phyloP scores from a whole-genome alignment of 1,284 basidiomycete species.

The Apiotrichum domesticum region DNA sequence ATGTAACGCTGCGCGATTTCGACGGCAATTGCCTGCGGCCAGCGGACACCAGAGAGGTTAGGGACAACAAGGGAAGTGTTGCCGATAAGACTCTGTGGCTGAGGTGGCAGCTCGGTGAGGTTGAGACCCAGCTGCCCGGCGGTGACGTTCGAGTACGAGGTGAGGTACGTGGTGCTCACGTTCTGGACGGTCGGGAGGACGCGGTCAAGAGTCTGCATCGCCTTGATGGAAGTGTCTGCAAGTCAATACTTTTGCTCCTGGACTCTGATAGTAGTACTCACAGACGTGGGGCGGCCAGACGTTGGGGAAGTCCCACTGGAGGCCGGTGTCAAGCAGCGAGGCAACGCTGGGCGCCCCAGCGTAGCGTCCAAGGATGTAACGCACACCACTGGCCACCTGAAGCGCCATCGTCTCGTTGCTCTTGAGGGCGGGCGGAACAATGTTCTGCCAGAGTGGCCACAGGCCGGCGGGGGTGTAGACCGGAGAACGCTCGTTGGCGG shows the following conservation, averaged over 20 bases:
- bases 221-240: conserved; percentile 64
- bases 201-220: conserved; percentile 54
- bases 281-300: conserved; percentile 69
- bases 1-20: conserved; percentile 63
- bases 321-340: conserved; percentile 67
- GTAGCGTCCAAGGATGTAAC: conserved; percentile 72
- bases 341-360: conserved; percentile 65
- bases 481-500: conserved; percentile 57
- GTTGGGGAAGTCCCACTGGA: conserved; percentile 62
- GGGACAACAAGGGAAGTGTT: conserved; percentile 51
- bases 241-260: no score
- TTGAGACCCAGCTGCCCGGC: conserved; percentile 64
- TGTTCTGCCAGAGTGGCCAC: conserved; percentile 81
- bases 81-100: conserved; percentile 52
- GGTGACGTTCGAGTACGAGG: conserved; percentile 53
- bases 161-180: conserved; percentile 7
- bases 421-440: conserved; percentile 66
- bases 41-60: conserved; percentile 16
- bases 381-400: conserved; percentile 63
- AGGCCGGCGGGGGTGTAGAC: conserved; percentile 68
- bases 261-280: conserved; percentile 9
- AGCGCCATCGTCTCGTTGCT: conserved; percentile 57
- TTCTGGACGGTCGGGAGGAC: conserved; percentile 25
- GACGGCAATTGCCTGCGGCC: conserved; percentile 55
- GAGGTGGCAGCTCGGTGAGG: conserved; percentile 62